A percentile compares a stretch with the other conserved stretches of the same genome.
These are phyloP conservation scores for Fusarium burgessii DNA, from an alignment of 2,329 filamentous ascomycete genomes.

Conservation along the genomic window DNA sequence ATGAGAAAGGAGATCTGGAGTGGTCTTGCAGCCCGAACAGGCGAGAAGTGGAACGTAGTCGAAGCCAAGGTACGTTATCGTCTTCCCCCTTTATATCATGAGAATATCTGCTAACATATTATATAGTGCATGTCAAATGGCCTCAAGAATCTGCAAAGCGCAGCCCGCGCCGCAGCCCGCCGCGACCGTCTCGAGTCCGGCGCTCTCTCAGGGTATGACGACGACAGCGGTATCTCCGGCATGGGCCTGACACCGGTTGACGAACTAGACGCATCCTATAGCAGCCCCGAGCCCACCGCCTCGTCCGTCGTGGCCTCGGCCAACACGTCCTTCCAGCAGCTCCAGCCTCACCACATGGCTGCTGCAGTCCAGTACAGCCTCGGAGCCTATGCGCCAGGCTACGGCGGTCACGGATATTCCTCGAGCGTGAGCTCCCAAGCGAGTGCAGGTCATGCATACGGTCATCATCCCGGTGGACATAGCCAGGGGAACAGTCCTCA, in stretches of 20 bases:
- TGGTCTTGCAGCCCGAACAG: conserved; percentile 75
- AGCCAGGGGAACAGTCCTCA: conserved; percentile 57
- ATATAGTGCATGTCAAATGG: conserved; percentile 84
- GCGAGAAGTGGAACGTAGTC: conserved; percentile 85
- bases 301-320: conserved; percentile 57
- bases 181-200: conserved; percentile 70
- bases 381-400: conserved; percentile 38
- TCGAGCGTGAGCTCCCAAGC: conserved; percentile 65
- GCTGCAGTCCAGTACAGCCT: conserved; percentile 43
- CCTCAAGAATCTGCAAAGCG: conserved; percentile 81
- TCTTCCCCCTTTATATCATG: rapidly evolving
- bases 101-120: conserved; percentile 5
- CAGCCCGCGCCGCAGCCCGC: conserved; percentile 73
- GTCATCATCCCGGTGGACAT: conserved; percentile 43
- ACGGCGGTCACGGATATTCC: conserved; percentile 60
- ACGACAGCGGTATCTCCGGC: conserved; percentile 78
- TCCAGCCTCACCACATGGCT: conserved; percentile 43
- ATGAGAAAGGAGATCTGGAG: conserved; percentile 87
- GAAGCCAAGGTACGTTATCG: conserved; percentile 67
- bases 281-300: conserved; percentile 64
- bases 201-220: conserved; percentile 65
- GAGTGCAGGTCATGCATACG: conserved; percentile 53
- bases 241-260: conserved; percentile 70
- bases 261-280: conserved; percentile 69
- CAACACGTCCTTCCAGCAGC: conserved; percentile 49